Base-by-base conservation (phyloP, 2,329 filamentous ascomycete genomes). In the Penicillium thymicola region DNA sequence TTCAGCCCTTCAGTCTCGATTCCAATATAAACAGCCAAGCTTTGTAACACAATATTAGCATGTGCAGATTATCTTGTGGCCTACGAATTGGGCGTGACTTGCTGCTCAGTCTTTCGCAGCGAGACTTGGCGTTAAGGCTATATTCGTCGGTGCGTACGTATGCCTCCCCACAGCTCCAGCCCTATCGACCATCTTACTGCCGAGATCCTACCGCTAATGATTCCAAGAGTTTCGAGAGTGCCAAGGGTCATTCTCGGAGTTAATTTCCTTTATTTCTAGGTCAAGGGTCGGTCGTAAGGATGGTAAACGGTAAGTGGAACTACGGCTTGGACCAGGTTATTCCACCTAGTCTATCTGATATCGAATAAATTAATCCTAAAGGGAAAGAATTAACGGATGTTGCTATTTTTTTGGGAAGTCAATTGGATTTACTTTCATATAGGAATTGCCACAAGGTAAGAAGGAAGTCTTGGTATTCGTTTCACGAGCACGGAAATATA, bases 401-500 rank as follows among this genome's bases (percentile, higher is more conserved):
- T 18, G 11, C 23, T n/a, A 27, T 3, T 6, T 36, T n/a, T 18
- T 30, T 9, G 16, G 14, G 5, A 27, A 14, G 13, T 34, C 14
- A 30, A 50, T 32, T 9, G n/a, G 13, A 25, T 13, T 0, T 34
- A 14, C 2, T 30, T 16, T 18, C 3, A 25, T 6, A 7, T 9
- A 21, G 23, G 14, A 47, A n/a, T 16, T 45, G 8, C 3, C 34
- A 25, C 16, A 25, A 28, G 16, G 5, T 13, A 11, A 27, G 8
- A 40, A 10, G 18, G 14, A 28, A 42, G 45, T 54, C 45, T 43
- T 54, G 52, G 23, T 54, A 51, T 52, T 55, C 54, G 42, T 55
- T 23, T 55, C 41, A 41, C 38, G n/a, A 41, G 34, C 27, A 25
- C 9, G 36, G 28, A 40, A 41, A 28, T 32, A 50, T 55, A 52